A percentile compares a stretch with the other conserved stretches of the same genome.
phyloP scores from a whole-genome alignment of 1,284 basidiomycete species.

The Porodaedalea pini region DNA sequence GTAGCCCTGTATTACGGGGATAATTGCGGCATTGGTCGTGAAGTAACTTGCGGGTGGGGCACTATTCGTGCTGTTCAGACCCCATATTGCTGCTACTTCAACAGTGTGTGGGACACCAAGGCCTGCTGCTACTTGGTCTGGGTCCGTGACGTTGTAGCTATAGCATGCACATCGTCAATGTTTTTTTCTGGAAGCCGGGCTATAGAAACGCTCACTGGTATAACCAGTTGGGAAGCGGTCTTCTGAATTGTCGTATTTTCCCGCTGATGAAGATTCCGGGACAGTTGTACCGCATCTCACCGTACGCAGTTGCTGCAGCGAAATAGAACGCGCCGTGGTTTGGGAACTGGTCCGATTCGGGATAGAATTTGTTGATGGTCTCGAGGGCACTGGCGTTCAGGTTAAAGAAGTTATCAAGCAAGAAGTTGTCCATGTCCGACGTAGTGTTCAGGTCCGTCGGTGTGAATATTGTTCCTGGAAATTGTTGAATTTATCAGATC shows the following conservation, averaged over 20 bases:
- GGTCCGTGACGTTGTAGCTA: constrained; percentile 25
- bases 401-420: constrained; percentile 23
- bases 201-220: constrained; percentile 9
- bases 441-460: constrained; percentile 18
- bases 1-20: constrained; percentile 22
- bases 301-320: constrained; percentile 22
- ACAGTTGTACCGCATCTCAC: constrained; percentile 24
- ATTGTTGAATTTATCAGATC: background rate
- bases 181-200: background rate
- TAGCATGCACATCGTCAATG: background rate
- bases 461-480: constrained; percentile 22
- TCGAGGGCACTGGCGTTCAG: constrained; percentile 17
- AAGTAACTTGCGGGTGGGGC: constrained; percentile 20
- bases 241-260: constrained; percentile 11
- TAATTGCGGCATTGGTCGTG: constrained; percentile 20
- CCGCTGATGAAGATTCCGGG: constrained; percentile 22
- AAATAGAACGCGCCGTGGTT: constrained; percentile 21
- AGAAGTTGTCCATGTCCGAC: constrained; percentile 22
- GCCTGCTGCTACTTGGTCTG: constrained; percentile 18
- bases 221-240: constrained; percentile 16
- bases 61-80: constrained; percentile 21
- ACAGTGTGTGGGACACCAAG: constrained; percentile 23
- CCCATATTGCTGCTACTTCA: constrained; percentile 24
- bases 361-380: constrained; percentile 20
- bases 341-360: constrained; percentile 18